Percentiles rank a stretch among this genome's conserved stretches.
Evolutionary conservation across 345 rosid genomes (phyloP).

Genomic region (Clarkia xantiana): DNA sequence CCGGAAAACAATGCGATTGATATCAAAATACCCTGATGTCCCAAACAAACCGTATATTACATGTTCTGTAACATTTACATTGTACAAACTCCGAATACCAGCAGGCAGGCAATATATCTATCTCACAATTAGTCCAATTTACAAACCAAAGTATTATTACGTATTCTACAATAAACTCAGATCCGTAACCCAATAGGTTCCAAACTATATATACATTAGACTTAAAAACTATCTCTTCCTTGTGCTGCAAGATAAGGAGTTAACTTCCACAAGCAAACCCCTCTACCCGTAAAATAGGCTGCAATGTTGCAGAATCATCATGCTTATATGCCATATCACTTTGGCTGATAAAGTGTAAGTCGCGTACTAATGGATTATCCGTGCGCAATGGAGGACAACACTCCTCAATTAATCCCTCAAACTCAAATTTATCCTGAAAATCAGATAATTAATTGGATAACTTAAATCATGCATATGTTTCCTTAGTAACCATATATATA

Average conservation of each 20-base stretch:
- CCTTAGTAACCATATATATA: too few relatives aligned
- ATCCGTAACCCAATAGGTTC: neutral
- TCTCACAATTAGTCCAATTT: neutral
- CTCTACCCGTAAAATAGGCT: neutral
- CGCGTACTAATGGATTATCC: neutral
- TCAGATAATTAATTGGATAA: neutral
- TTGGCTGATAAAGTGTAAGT: conserved; percentile 4
- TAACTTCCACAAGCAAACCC: neutral
- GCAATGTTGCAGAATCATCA: too few relatives aligned
- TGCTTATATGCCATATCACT: neutral
- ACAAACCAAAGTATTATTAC: too few relatives aligned
- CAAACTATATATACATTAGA: neutral
- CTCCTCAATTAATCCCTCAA: neutral
- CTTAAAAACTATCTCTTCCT: neutral
- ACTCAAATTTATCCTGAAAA: neutral
- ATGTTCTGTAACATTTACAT: too few relatives aligned
- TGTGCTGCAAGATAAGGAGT: neutral
- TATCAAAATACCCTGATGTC: too few relatives aligned
- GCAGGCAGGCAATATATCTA: too few relatives aligned
- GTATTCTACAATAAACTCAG: neutral
- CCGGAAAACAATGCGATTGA: too few relatives aligned
- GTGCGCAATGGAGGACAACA: conserved; percentile 4
- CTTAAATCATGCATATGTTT: too few relatives aligned
- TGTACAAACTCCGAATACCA: too few relatives aligned
- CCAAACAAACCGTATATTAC: too few relatives aligned